Evolutionary conservation across 2,329 filamentous ascomycete species (phyloP), one percentile per base, ranked within the genome.

Genomic region (Colletotrichum graminicola): DNA sequence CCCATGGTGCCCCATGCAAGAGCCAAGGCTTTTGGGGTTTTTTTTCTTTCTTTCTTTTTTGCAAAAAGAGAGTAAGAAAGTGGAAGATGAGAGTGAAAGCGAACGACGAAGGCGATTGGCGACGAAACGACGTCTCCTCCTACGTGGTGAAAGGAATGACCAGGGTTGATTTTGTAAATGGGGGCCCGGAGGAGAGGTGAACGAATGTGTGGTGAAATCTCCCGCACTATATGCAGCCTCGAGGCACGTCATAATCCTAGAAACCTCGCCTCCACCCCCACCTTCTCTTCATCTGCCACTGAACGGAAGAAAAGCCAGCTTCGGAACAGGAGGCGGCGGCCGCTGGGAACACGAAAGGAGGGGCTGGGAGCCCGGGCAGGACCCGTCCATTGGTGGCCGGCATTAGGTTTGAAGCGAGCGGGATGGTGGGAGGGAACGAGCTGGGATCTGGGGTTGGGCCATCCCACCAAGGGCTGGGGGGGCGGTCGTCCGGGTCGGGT

Each of bases 401-500:
- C 43, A 49, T 51, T 39, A 12, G 21, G 34, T 49, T 21, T 39
- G 59, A 26, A 18, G 18, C 29, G 41, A 49, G 57, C 21, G 43
- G 36, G 61, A 55, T 63, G 61, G 49, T 43, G 47, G 23, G 49
- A 45, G 18, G 49, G 43, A 34, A 56, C 32, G 51, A 36, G 23
- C 56, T 41, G 21, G 47, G 55, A 68, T 18, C 16, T 54, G 29
- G 65, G 67, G 67, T 8, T n/a, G 12, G 62, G 56, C 21, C 5
- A 32, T 32, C 26, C 26, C 16, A 8, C 18, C 41, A 43, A 29
- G 26, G 54, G 61, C n/a, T 5, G n/a, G 32, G 29, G 10, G 52
- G 36, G 67, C 64, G 45, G 65, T 32, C 54, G 52, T 10, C 45
- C 65, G 65, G 52, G 59, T 68, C 68, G 68, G 68, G 45, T 60